Evolutionary conservation across 2,329 filamentous ascomycete genomes (phyloP), one percentile per base, ranked within the genome.

Genomic region (Xylaria sp.): DNA sequence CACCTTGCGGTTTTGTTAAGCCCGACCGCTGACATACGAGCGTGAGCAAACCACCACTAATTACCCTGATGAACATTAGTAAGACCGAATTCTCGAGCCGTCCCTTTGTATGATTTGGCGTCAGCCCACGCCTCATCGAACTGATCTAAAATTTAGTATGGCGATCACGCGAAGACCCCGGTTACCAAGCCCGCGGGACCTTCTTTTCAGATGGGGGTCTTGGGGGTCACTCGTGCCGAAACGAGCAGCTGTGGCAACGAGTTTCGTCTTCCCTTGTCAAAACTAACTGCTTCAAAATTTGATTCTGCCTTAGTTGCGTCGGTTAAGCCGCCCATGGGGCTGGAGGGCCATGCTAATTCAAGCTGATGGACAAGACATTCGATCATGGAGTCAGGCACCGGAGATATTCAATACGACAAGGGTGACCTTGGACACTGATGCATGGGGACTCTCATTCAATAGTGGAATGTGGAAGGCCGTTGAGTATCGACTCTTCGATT

Each of bases 141-240:
- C 42, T 17, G 57, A 57, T 31, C 50, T 59, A 25, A 65, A 65
- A 45, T 51, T 57, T 55, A 39, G 57, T 50, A 55, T 65, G 65
- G 25, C 49, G 64, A 67, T 64, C 54, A 63, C 49, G 57, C 50
- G 39, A 57, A 17, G 31, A 55, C 57, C 53, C 61, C 57, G 45
- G 61, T 63, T 69, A 61, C 67, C 65, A 62, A 69, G 65, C 42
- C 58, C 53, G 29, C 58, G 67, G 67, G 38, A 68, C 61, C 54
- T 42, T 67, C 57, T 58, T 54, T 29, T 47, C 22, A 36, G n/a
- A 50, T 54, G n/a, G 63, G 63, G 50, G 53, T 54, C 53, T 60
- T 58, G 59, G 63, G 62, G 57, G 66, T 58, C 66, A 56, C 7
- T 39, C 29, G 42, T 6, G 17, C 20, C 17, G 56, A 61, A 53